phyloP scores from a whole-genome alignment of 495 filamentous ascomycete genomes.

The Neurospora africana region DNA sequence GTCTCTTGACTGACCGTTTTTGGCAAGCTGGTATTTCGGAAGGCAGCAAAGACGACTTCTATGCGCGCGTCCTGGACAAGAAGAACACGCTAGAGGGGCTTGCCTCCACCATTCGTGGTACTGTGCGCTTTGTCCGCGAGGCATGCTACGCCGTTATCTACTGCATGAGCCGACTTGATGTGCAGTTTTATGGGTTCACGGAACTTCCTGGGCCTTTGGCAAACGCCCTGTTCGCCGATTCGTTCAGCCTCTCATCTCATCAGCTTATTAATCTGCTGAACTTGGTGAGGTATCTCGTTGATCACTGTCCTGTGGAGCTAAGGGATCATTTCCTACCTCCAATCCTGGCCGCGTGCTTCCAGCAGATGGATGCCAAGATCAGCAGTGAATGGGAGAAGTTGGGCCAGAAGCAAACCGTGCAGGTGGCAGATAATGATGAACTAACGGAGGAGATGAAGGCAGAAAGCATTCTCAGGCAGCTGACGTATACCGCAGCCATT shows the following conservation, averaged over 20 bases:
- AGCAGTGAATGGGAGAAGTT: slow-evolving; percentile 75
- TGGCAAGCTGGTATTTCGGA: slow-evolving; percentile 97
- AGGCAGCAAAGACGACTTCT: slow-evolving; percentile 92
- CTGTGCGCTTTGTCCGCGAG: slow-evolving; percentile 81
- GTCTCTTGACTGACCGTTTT: slow-evolving; percentile 88
- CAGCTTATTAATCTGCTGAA: slow-evolving; percentile 86
- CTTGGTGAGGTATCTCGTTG: slow-evolving; percentile 74
- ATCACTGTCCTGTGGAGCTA: slow-evolving; percentile 73
- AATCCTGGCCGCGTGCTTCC: slow-evolving; percentile 70
- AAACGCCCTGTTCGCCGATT: slow-evolving; percentile 73
- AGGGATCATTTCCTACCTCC: slow-evolving; percentile 77
- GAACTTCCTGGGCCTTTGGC: slow-evolving; percentile 79
- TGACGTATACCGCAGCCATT: slow-evolving; percentile 83
- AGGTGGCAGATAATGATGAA: slow-evolving; percentile 46
- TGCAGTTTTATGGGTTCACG: slow-evolving; percentile 78
- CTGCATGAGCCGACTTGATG: slow-evolving; percentile 79
- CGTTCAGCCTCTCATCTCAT: slow-evolving; percentile 76
- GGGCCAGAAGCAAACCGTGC: slow-evolving; percentile 41
- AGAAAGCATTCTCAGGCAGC: slow-evolving; percentile 88
- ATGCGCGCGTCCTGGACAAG: slow-evolving; percentile 78
- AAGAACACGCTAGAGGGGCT: slow-evolving; percentile 86
- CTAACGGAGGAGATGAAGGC: slow-evolving; percentile 95
- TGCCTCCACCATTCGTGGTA: slow-evolving; percentile 81
- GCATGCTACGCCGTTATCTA: slow-evolving; percentile 87
- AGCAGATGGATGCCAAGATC: slow-evolving; percentile 77